phyloP scores from a whole-genome alignment of 306 rosid species.

The Oxytropis ochrocephala region DNA sequence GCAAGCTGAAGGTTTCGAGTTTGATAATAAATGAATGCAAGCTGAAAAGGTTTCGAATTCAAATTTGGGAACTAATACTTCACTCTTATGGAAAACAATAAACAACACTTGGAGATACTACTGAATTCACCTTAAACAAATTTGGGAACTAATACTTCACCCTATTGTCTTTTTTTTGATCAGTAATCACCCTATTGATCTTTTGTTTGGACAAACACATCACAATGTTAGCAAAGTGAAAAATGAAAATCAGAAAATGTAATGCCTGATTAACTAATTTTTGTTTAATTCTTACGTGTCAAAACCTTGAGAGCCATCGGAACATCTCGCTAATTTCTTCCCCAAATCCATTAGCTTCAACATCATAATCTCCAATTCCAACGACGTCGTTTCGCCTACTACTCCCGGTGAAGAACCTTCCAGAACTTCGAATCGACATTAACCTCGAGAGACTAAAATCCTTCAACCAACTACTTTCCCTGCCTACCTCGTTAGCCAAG shows the following conservation, averaged over 20 bases:
- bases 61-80: too few relatives aligned
- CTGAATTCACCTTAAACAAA: too few relatives aligned
- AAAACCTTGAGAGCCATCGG: slow-evolving; percentile 80
- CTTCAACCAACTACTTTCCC: slow-evolving; percentile 62
- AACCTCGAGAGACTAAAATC: slow-evolving; percentile 57
- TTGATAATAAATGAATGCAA: too few relatives aligned
- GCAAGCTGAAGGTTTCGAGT: too few relatives aligned
- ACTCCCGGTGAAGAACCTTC: slow-evolving; percentile 68
- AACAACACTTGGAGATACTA: too few relatives aligned
- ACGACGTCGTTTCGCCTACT: slow-evolving; percentile 57
- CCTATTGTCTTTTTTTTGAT: too few relatives aligned
- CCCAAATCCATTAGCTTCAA: slow-evolving; percentile 49
- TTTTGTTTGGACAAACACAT: neutral
- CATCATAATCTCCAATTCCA: slow-evolving; percentile 36
- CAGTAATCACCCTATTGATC: too few relatives aligned
- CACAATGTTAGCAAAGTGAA: neutral
- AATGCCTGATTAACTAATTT: neutral
- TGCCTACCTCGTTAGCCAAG: slow-evolving; percentile 40
- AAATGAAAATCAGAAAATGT: neutral
- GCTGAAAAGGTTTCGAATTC: too few relatives aligned
- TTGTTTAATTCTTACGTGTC: slow-evolving; percentile 30
- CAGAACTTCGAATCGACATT: slow-evolving; percentile 64
- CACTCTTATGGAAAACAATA: too few relatives aligned
- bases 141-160: too few relatives aligned
- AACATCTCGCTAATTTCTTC: slow-evolving; percentile 73